These are phyloP conservation scores for Tetracladium setigerum DNA, from an alignment of 495 filamentous ascomycete species.

Conservation along the genomic window DNA sequence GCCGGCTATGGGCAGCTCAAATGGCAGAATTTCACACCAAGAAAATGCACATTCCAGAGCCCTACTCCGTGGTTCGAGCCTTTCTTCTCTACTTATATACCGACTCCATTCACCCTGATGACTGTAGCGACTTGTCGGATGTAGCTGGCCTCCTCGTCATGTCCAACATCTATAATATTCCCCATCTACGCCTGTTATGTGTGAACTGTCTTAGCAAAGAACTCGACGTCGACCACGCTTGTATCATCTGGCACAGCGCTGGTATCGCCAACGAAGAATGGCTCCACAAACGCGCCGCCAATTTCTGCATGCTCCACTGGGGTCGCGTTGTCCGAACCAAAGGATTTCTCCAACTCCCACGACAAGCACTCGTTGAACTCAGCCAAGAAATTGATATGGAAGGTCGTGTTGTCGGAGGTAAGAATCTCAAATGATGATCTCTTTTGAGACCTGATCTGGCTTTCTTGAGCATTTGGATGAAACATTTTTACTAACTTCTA, in stretches of 20 bases:
- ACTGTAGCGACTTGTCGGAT: slow-evolving; percentile 63
- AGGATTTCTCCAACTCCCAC: slow-evolving; percentile 74
- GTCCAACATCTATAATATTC: slow-evolving; percentile 96
- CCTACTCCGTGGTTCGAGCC: slow-evolving; percentile 86
- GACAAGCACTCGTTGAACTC: slow-evolving; percentile 75
- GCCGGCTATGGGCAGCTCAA: slow-evolving; percentile 77
- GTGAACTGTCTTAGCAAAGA: slow-evolving; percentile 82
- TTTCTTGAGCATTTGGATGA: not conserved
- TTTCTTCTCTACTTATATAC: slow-evolving; percentile 97
- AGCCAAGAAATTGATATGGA: slow-evolving; percentile 89
- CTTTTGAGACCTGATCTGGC: slow-evolving; percentile 19
- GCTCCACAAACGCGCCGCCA: slow-evolving; percentile 78
- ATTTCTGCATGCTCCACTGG: slow-evolving; percentile 89
- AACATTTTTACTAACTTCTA: slow-evolving; percentile 12
- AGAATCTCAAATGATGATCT: not conserved
- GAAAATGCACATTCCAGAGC: slow-evolving; percentile 95
- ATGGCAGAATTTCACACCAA: slow-evolving; percentile 97
- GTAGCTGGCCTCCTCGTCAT: slow-evolving; percentile 96
- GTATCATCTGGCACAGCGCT: slow-evolving; percentile 92
- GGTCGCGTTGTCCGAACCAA: slow-evolving; percentile 84
- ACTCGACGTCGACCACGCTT: slow-evolving; percentile 88
- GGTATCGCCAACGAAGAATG: slow-evolving; percentile 85
- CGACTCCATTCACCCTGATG: slow-evolving; percentile 67
- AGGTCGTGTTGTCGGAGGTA: slow-evolving; percentile 73
- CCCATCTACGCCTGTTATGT: slow-evolving; percentile 80